Evolutionary conservation across 495 filamentous ascomycete genomes (phyloP), one percentile per base, ranked within the genome.

Genomic region (Astrothelium subdiscretum): DNA sequence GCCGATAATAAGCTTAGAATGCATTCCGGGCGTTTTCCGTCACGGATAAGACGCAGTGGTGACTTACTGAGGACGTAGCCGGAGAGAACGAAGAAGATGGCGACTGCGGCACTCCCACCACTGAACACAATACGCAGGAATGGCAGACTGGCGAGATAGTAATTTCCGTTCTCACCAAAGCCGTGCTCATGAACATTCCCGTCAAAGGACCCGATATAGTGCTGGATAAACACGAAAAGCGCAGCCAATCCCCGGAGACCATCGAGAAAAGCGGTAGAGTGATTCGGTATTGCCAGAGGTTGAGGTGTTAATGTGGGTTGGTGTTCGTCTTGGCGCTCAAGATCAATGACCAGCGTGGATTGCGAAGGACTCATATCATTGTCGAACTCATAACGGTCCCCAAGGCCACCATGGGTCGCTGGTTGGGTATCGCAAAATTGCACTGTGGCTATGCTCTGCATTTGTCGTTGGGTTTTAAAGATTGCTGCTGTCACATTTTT

Each of bases 31-130:
- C 59, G 67, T 5, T 83, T 76, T 29, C 73, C 73, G 18, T 75
- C 69, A 22, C 79, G 79, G n/a, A 83, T 73, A 20, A 80, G 70
- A 20, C 66, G 61, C 59, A 84, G 59, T 1, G 81, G 79, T 64
- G 78, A 80, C 31, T 69, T 59, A 8, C 78, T 77, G n/a, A 85
- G 72, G 24, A 80, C 81, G 38, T 66, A 68, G 13, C 66, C 64
- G 5, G 64, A 66, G 18, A 68, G 66, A 42, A 68, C 48, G 54
- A 66, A 68, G 61, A 68, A 68, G 58, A 74, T 70, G 32, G 80
- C 75, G 20, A 84, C 81, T 43, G 80, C 78, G 43, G 75, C 76
- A 65, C 80, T 78, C 0, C 78, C 80, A 15, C 79, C 80, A 13
- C 69, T 67, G 69, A 72, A 81, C 68, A 73, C 75, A 67, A 60